A percentile compares a stretch with the other conserved stretches of the same genome.
phyloP scores from a whole-genome alignment of 257 asterid genomes.

The Lithospermum erythrorhizon region DNA sequence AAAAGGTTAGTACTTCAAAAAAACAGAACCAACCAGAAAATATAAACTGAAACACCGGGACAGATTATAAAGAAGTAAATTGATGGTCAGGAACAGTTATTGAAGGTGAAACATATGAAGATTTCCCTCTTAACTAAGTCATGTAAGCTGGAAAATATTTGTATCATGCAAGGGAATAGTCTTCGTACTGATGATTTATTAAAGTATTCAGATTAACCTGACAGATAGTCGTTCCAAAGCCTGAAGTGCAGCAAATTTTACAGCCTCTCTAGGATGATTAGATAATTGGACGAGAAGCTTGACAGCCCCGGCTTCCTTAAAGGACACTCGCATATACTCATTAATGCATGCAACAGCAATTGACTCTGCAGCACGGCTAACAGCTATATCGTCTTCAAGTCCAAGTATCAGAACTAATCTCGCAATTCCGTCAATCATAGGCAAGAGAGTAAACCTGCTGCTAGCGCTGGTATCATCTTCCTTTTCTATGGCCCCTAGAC shows the following conservation, averaged over 20 bases:
- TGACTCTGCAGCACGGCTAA: slow-evolving; percentile 62
- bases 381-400: slow-evolving; percentile 70
- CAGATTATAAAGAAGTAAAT: background rate
- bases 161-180: no score
- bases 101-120: no score
- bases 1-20: slow-evolving; percentile 10
- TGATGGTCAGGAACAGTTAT: no score
- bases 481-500: slow-evolving; percentile 67
- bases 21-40: slow-evolving; percentile 5
- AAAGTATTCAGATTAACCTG: slow-evolving; percentile 37
- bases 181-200: background rate
- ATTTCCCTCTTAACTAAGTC: no score
- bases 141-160: no score
- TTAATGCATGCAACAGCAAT: slow-evolving; percentile 71
- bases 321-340: slow-evolving; percentile 58
- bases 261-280: slow-evolving; percentile 44
- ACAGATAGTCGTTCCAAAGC: slow-evolving; percentile 71
- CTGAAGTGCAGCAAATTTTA: slow-evolving; percentile 42
- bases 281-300: slow-evolving; percentile 51
- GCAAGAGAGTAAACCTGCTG: slow-evolving; percentile 53
- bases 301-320: slow-evolving; percentile 73
- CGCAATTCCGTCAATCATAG: slow-evolving; percentile 72
- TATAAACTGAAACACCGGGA: slow-evolving; percentile 2
- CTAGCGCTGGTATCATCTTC: slow-evolving; percentile 37
- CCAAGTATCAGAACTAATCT: slow-evolving; percentile 80